Evolutionary conservation across 352 stramenopile genomes (phyloP), one percentile per base, ranked within the genome.

Genomic region (Pythium coloratum): DNA sequence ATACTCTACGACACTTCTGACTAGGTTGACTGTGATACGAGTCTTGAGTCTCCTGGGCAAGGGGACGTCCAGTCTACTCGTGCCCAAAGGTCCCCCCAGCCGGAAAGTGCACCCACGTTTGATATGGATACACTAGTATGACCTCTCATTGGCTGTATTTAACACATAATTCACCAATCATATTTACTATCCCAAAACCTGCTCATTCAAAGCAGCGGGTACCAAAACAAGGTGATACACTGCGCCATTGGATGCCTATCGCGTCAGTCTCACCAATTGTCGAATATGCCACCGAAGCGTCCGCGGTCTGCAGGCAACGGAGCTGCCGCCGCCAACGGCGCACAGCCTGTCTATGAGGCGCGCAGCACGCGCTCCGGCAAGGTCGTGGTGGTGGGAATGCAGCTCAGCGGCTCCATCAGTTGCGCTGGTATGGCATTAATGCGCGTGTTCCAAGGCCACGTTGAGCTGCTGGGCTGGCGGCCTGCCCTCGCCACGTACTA

Each of bases 391-490:
- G 66, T 96, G 53, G 88, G 86, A 0, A 82, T 92, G 80, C 77
- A 80, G 49, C 62, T 55, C 10, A 60, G 67, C 58, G 70, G 72
- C 62, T 69, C 71, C 26, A 51, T 93, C 18, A 84, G 90, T 62
- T 92, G 86, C 72, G 88, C 84, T 6, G 88, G 88, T 28, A 91
- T 91, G 80, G 70, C 74, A 50, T 77, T 92, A 33, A 64, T 96
- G 55, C 88, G 88, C 10, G 75, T 96, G 20, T 94, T 93, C 76
- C 86, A 94, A 65, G 88, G 88, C 16, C 76, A 86, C 54, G 83
- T 86, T 7, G 76, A 89, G 54, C 73, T 93, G 49, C 66, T 91
- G 59, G 88, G 88, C 57, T 96, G 87, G 64, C 77, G 68, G 18
- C 84, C 82, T n/a, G 73, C 80, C 28, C 62, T 84, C 18, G 86